A percentile compares a stretch with the other conserved stretches of the same genome.
These are phyloP conservation scores for Solanum aculeatissimum DNA, from an alignment of 305 asterid species.

Conservation along the genomic window DNA sequence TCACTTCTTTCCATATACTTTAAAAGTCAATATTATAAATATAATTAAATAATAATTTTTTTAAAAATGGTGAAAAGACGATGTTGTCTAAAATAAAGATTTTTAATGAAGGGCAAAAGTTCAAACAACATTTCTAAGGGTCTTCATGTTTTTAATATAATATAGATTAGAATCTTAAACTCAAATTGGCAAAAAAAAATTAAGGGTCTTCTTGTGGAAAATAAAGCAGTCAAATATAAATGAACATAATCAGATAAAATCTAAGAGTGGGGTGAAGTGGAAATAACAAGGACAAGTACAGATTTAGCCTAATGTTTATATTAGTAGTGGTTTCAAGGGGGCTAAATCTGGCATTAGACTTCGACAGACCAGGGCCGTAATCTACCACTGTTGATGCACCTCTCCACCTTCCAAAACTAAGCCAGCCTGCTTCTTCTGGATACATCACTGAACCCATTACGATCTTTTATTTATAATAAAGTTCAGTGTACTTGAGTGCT, in stretches of 20 bases:
- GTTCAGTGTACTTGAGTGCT: neutral
- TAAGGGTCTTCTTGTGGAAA: neutral
- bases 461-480: neutral
- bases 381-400: neutral
- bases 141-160: too few relatives aligned
- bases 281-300: neutral
- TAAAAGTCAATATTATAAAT: too few relatives aligned
- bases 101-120: too few relatives aligned
- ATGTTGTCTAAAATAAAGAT: too few relatives aligned
- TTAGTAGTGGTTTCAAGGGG: neutral
- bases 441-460: neutral
- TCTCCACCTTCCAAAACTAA: neutral
- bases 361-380: neutral
- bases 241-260: neutral
- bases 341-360: neutral
- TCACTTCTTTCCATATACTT: too few relatives aligned
- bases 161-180: neutral
- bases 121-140: too few relatives aligned
- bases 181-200: neutral
- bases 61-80: too few relatives aligned
- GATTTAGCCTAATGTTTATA: neutral
- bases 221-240: neutral
- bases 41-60: too few relatives aligned
- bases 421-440: neutral
- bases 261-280: neutral